Evolutionary conservation across 192 early-diverging fungal species (phyloP).

Genomic region (Pilobolus umbonatus): DNA sequence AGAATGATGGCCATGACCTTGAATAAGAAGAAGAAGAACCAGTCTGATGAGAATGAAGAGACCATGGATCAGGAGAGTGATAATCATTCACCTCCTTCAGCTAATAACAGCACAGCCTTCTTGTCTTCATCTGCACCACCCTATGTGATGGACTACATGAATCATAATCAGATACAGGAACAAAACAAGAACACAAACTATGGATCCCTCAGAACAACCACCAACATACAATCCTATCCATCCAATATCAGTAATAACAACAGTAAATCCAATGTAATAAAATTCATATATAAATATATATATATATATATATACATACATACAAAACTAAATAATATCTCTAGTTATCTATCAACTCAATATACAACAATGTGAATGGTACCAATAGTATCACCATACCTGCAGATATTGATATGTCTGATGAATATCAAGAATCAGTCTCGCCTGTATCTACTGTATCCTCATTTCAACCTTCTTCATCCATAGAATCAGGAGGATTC

Average conservation of each 20-base stretch:
- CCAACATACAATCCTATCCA: too few species aligned
- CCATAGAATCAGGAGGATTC: constrained; percentile 1
- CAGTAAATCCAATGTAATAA: background rate
- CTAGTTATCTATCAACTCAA: background rate
- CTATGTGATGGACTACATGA: constrained; percentile 17
- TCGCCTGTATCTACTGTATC: constrained; percentile 4
- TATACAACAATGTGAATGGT: constrained; percentile 3
- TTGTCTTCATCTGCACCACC: constrained; percentile 39
- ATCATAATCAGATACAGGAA: background rate
- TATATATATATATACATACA: background rate
- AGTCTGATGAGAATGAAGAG: background rate
- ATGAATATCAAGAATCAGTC: background rate
- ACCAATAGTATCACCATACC: constrained; percentile 20
- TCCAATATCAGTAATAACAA: background rate
- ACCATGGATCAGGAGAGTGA: background rate
- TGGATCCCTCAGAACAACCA: constrained; percentile 16
- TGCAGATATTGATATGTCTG: constrained; percentile 11
- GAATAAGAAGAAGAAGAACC: constrained; percentile 31
- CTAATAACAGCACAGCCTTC: constrained; percentile 27
- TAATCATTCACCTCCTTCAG: constrained; percentile 14
- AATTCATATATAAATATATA: background rate
- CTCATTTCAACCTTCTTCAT: constrained; percentile 14
- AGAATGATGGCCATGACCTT: constrained; percentile 73
- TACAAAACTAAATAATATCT: too few species aligned
- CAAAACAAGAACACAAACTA: constrained; percentile 12